Percentiles rank a stretch among this genome's conserved stretches.
Evolutionary conservation across 2,329 filamentous ascomycete genomes (phyloP).

Genomic region (Fusarium continuum): DNA sequence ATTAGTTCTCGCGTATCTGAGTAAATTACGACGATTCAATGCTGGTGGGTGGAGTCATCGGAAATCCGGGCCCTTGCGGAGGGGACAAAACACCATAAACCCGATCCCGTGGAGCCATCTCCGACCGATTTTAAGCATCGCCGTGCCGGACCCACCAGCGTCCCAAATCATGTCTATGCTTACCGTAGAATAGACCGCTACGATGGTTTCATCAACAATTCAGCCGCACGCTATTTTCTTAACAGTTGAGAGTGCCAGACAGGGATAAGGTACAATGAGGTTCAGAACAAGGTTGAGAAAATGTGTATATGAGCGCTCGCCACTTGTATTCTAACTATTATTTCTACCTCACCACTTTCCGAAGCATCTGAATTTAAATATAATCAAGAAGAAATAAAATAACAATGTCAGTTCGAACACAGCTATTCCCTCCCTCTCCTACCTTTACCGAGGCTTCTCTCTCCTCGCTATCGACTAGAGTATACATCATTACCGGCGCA

Average conservation of each 20-base stretch:
- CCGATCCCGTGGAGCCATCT: conserved; percentile 25
- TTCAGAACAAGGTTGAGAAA: background rate
- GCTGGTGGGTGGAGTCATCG: background rate
- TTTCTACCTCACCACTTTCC: background rate
- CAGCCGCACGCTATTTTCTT: background rate
- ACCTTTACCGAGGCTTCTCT: conserved; percentile 31
- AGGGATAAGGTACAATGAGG: background rate
- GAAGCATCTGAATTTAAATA: background rate
- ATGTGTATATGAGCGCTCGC: background rate
- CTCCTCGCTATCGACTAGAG: conserved; percentile 10
- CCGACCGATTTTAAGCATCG: conserved; percentile 20
- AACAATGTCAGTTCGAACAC: conserved; percentile 23
- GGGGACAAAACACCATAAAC: conserved; percentile 23
- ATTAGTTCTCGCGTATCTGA: background rate
- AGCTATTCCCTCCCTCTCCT: conserved; percentile 30
- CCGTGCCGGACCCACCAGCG: background rate
- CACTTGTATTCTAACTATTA: background rate
- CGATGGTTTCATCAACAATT: background rate
- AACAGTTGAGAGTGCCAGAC: background rate
- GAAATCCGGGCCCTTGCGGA: conserved; percentile 26
- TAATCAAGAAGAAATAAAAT: background rate
- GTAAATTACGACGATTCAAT: too few relatives aligned
- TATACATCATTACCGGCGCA: conserved; percentile 35
- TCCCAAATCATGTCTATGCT: background rate
- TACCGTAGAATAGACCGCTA: background rate